Evolutionary conservation across 371 early-diverging fungal species (phyloP), one percentile per base, ranked within the genome.

Genomic region (Syncephalastrum contaminatum): DNA sequence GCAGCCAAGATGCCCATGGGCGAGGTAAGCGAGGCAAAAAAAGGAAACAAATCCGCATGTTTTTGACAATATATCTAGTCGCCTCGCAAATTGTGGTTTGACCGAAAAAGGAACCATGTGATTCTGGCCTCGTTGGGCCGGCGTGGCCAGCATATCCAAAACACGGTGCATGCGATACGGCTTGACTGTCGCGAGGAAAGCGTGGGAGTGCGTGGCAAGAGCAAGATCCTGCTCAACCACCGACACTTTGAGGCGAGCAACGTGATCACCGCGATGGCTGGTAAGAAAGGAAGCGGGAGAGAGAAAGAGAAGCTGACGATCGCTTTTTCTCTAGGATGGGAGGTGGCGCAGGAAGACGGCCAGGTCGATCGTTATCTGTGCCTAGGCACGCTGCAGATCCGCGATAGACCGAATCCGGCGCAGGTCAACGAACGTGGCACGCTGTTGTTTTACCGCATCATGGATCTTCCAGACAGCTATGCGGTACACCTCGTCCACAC

Each of bases 361-460:
- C 64, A 66, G 45, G 10, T 46, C 1, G 71, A 73, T 44, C 62
- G 69, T 7, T 77, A 77, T 48, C 27, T 77, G 15, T 77, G 77
- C 45, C 50, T 77, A 13, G 77, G 77, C 0, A 53, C 70, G 27
- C 68, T 69, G 1, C 70, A 73, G 56, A 43, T 16, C 53, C 14
- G 20, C 52, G 19, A 50, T 21, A 12, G 19, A 7, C 18, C 19
- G 24, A 36, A 13, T 24, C 64, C 27, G 52, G 59, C 40, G 18
- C 64, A 10, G 39, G 36, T 54, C 15, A 59, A 63, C n/a, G 69
- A 70, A 13, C 53, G 56, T 41, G 77, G 77, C 1, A 55, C 64
- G 3, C 30, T 76, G 10, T 36, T 71, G 12, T 43, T 77, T 13
- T 77, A 67, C 55, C 60, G 77, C 7, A n/a, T 77, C 1, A 27